Evolutionary conservation across 805 yeast genomes (phyloP).

Genomic region (Ogataea populi-albae): DNA sequence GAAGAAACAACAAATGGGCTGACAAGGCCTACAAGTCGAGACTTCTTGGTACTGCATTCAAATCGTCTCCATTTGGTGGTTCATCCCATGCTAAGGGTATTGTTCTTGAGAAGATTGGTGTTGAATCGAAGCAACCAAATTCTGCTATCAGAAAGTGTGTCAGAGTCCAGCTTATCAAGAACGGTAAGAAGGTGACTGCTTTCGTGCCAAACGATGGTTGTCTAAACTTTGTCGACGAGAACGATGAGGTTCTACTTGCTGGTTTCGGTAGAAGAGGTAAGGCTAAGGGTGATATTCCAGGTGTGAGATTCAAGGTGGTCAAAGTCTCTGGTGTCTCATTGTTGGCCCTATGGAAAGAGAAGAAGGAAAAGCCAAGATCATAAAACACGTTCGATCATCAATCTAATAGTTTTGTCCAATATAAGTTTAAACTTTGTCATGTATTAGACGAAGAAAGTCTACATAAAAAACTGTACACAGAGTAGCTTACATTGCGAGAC

Average conservation of each 20-base stretch:
- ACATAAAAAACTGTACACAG: not conserved
- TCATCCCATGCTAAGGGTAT: constrained; percentile 99
- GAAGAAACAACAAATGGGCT: constrained; percentile 99
- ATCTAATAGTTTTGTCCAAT: not conserved
- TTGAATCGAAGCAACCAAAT: constrained; percentile 99
- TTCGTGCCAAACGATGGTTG: constrained; percentile 99
- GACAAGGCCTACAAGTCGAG: constrained; percentile 97
- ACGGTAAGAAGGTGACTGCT: constrained; percentile 99
- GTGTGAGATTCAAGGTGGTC: constrained; percentile 99
- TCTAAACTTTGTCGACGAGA: constrained; percentile 99
- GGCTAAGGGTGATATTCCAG: constrained; percentile 99
- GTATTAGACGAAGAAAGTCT: too few species aligned
- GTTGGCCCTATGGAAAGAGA: constrained; percentile 99
- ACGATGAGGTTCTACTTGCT: constrained; percentile 98
- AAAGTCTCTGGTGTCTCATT: constrained; percentile 99
- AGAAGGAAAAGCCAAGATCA: constrained; percentile 99
- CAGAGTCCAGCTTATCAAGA: constrained; percentile 99
- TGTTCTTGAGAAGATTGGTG: constrained; percentile 98
- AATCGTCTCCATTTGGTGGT: constrained; percentile 99
- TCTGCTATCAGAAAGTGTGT: constrained; percentile 99
- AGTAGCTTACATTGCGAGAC: constrained; percentile 26
- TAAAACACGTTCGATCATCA: too few species aligned
- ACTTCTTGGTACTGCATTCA: constrained; percentile 99
- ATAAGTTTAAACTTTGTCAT: too few species aligned
- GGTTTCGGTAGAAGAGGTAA: constrained; percentile 99